phyloP scores from a whole-genome alignment of 2,329 filamentous ascomycete genomes.

The Cytospora piceae region DNA sequence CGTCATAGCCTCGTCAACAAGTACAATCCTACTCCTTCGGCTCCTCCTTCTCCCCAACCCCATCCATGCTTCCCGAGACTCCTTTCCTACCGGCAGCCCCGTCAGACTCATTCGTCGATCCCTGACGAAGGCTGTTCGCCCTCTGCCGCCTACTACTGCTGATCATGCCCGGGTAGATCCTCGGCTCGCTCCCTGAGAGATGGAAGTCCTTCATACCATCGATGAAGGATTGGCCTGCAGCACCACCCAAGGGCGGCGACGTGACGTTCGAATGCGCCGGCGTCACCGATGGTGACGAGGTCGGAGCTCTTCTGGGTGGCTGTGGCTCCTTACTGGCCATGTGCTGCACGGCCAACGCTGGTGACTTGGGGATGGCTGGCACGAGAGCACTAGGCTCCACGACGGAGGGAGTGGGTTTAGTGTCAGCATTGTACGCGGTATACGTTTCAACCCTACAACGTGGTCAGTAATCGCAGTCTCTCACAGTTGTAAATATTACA shows the following conservation, averaged over 20 bases:
- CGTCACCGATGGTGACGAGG: conserved; percentile 20
- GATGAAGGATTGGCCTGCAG: conserved; percentile 25
- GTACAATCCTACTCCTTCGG: conserved; percentile 7
- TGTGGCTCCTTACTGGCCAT: conserved; percentile 16
- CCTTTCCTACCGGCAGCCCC: conserved; percentile 17
- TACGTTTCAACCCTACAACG: conserved; percentile 48
- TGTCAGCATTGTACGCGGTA: conserved; percentile 41
- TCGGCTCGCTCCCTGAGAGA: conserved; percentile 64
- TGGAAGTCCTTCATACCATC: conserved; percentile 47
- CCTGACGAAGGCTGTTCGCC: conserved; percentile 47
- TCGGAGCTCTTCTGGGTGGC: conserved; percentile 21
- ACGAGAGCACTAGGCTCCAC: conserved; percentile 11
- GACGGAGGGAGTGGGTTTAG: conserved; percentile 3
- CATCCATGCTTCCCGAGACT: conserved; percentile 5
- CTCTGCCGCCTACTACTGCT: conserved; percentile 48
- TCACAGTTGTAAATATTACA: neutral
- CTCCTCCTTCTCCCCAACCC: conserved; percentile 7
- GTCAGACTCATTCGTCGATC: conserved; percentile 46
- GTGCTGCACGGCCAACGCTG: conserved; percentile 34
- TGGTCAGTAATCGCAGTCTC: conserved; percentile 16
- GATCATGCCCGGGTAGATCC: conserved; percentile 73
- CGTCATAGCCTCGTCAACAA: neutral
- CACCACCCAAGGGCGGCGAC: neutral
- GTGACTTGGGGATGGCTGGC: conserved; percentile 32
- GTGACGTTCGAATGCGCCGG: conserved; percentile 15